Evolutionary conservation across 2,329 filamentous ascomycete species (phyloP), one percentile per base, ranked within the genome.

Genomic region (Diaporthe sp.): DNA sequence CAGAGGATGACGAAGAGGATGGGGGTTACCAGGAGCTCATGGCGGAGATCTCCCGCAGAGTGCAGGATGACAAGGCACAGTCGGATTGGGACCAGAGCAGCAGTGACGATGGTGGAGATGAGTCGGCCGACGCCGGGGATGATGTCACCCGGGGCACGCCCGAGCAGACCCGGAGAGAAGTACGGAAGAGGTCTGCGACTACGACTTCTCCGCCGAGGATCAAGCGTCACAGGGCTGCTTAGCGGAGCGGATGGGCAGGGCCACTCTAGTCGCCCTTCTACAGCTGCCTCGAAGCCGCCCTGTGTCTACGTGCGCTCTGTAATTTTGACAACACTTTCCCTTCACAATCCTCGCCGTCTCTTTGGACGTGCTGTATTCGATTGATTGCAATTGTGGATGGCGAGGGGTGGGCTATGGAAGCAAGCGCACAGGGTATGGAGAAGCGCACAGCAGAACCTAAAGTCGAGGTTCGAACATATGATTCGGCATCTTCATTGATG

Each of bases 31-130:
- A 25, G 31, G 34, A 62, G 2, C 71, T 73, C 46, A 55, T 73
- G 58, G 58, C n/a, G 1, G 58, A 73, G n/a, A 73, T 73, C 8
- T 28, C 46, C 6, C 46, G 60, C 44, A 55, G 71, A 25, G 71
- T 65, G 17, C 6, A 55, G 19, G 46, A 44, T 15, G 31, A 44
- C 10, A 31, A 28, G 22, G 7, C 42, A 9, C 53, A 72, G n/a
- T 49, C 34, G 8, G 71, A 72, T 19, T 72, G 71, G 71, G 39
- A 55, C 19, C 12, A 55, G 4, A 34, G 10, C 34, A 34, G 44
- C 34, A 44, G 49, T 15, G 58, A 73, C 10, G 71, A 42, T 34
- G 22, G 12, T 0, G 46, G 51, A 25, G 25, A n/a, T 3, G 65
- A 73, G 2, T 31, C 57, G n/a, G 57, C 12, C 19, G 46, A 34